phyloP scores from a whole-genome alignment of 2,329 filamentous ascomycete species.

The Aspergillus ustus region DNA sequence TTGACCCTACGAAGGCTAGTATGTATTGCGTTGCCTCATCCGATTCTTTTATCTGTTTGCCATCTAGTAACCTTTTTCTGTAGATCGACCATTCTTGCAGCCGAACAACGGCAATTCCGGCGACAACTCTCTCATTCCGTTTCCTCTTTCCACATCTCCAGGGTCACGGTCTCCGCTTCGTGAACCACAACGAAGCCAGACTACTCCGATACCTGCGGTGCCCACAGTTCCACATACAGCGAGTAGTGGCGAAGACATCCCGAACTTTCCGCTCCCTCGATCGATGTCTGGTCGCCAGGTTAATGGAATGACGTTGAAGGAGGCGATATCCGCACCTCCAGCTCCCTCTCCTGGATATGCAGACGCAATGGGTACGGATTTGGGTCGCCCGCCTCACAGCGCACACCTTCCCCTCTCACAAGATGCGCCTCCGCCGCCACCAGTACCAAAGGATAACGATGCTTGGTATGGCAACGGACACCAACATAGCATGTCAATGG shows the following conservation, averaged over 20 bases:
- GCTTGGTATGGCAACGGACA: constrained; percentile 15
- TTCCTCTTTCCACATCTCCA: constrained; percentile 64
- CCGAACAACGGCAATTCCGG: constrained; percentile 64
- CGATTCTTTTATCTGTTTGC: background rate
- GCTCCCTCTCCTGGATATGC: constrained; percentile 24
- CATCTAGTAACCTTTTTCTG: constrained; percentile 8
- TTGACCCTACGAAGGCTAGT: constrained; percentile 65
- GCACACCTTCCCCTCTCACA: constrained; percentile 18
- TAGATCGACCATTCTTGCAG: constrained; percentile 50
- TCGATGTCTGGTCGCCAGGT: constrained; percentile 30
- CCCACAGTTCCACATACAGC: constrained; percentile 51
- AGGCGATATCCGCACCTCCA: constrained; percentile 27
- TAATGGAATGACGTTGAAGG: constrained; percentile 29
- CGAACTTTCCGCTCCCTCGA: constrained; percentile 55
- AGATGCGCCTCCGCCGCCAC: constrained; percentile 14
- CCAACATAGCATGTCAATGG: constrained; percentile 34
- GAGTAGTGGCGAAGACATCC: constrained; percentile 58
- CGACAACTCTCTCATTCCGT: constrained; percentile 64
- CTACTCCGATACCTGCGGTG: constrained; percentile 43
- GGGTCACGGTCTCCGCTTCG: constrained; percentile 49
- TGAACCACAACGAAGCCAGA: constrained; percentile 42
- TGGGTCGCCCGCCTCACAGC: constrained; percentile 12
- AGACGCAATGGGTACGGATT: constrained; percentile 7
- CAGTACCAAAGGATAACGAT: constrained; percentile 18
- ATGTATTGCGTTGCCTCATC: constrained; percentile 37